Evolutionary conservation across 371 early-diverging fungal species (phyloP), one percentile per base, ranked within the genome.

Genomic region (Mucor circinelloides): DNA sequence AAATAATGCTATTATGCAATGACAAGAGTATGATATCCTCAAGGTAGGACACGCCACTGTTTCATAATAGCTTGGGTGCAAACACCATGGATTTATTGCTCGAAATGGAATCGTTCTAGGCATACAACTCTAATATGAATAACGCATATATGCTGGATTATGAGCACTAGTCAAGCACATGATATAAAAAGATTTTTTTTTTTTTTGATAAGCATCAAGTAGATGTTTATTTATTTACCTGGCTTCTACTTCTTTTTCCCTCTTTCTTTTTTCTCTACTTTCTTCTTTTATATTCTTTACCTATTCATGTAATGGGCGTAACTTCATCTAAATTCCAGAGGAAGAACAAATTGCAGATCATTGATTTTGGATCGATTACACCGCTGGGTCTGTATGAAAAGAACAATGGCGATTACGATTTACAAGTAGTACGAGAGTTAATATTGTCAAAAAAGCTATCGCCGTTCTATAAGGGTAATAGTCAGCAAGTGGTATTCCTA

Each of bases 391-490:
- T 66, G 6, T 70, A 70, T 32, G 58, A 36, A 10, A 30, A 64
- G 17, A 32, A 56, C 25, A 56, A 56, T 25, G 42, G 40, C 38
- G 65, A 60, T 3, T 70, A 65, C 38, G 70, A 70, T 32, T 44
- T 60, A 8, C 55, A 48, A 15, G 25, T 42, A 17, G 38, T 70
- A 55, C 64, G 48, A 59, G 57, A 70, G 23, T 50, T 70, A 55
- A 70, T 70, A 23, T 17, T 56, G 42, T 42, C 55, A 10, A 64
- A 60, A 46, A 38, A 48, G 36, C 15, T 69, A 34, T 38, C 65
- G 21, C 70, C 70, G 10, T 69, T 69, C 28, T 69, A 69, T 21
- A 64, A 65, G 60, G 70, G 70, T 60, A 60, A 50, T 15, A 2
- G 3, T 10, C 23, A 28, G 19, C n/a, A 21, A 30, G 19, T 8